A percentile compares a stretch with the other conserved stretches of the same genome.
phyloP scores from a whole-genome alignment of 2,329 filamentous ascomycete species.

The Calonectria pseudoreteaudii region DNA sequence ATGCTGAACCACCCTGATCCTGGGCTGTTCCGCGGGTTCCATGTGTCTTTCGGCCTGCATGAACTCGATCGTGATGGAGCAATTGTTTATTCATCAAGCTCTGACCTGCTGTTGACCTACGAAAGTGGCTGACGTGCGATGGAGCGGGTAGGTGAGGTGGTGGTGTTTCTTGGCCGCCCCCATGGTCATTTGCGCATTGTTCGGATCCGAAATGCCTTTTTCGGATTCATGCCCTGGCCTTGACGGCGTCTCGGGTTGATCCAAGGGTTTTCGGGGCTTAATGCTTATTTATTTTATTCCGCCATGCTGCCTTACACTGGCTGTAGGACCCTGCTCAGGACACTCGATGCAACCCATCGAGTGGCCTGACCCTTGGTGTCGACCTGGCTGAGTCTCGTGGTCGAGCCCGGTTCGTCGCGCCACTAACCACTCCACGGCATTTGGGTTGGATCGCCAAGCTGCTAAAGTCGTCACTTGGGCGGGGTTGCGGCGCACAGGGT shows the following conservation, averaged over 20 bases:
- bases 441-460: conserved; percentile 12
- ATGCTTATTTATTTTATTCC: background rate
- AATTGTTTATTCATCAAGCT: background rate
- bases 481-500: conserved; percentile 1
- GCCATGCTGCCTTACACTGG: background rate
- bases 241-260: background rate
- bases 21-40: background rate
- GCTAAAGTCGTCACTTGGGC: conserved; percentile 8
- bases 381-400: conserved; percentile 13
- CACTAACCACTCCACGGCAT: conserved; percentile 15
- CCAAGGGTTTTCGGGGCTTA: background rate
- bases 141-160: background rate
- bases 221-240: background rate
- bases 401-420: conserved; percentile 18
- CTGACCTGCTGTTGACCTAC: background rate
- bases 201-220: background rate
- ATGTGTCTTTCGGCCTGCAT: background rate
- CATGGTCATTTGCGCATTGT: background rate
- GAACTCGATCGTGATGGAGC: background rate
- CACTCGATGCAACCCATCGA: background rate
- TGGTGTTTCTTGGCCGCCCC: background rate
- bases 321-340: background rate
- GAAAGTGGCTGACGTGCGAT: no score
- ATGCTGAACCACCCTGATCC: background rate
- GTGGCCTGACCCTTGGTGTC: background rate